A percentile compares a stretch with the other conserved stretches of the same genome.
These are phyloP conservation scores for Mimosa pudica DNA, from an alignment of 306 rosid genomes.

Conservation along the genomic window DNA sequence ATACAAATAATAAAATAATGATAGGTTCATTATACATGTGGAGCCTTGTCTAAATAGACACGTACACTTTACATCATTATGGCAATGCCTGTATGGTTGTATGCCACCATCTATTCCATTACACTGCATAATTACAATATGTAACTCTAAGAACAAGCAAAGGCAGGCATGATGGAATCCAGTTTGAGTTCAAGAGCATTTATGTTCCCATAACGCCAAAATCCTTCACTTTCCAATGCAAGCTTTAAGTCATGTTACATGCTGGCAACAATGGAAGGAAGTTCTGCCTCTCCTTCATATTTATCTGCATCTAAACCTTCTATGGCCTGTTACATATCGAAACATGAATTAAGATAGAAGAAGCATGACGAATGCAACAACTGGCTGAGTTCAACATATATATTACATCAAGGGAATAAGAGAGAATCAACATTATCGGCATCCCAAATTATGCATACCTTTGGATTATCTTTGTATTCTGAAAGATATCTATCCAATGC, in stretches of 20 bases:
- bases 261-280: conserved; percentile 71
- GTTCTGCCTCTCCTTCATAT: conserved; percentile 66
- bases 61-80: neutral
- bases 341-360: neutral
- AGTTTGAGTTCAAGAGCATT: neutral
- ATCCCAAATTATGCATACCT: conserved; percentile 46
- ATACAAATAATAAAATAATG: neutral
- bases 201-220: neutral
- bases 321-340: conserved; percentile 27
- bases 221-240: neutral
- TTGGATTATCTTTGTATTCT: conserved; percentile 47
- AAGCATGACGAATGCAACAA: neutral
- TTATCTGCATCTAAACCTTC: conserved; percentile 51
- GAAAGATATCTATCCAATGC: conserved; percentile 75
- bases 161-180: neutral
- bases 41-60: neutral
- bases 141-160: conserved; percentile 7
- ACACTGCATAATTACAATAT: neutral
- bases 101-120: conserved; percentile 12
- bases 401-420: neutral
- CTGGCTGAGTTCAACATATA: neutral
- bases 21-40: neutral
- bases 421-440: neutral
- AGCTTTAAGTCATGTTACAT: conserved; percentile 46
- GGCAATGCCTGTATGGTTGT: neutral